A percentile compares a stretch with the other conserved stretches of the same genome.
These are phyloP conservation scores for Spencermartinsiella europaea DNA, from an alignment of 805 yeast species.

Conservation along the genomic window DNA sequence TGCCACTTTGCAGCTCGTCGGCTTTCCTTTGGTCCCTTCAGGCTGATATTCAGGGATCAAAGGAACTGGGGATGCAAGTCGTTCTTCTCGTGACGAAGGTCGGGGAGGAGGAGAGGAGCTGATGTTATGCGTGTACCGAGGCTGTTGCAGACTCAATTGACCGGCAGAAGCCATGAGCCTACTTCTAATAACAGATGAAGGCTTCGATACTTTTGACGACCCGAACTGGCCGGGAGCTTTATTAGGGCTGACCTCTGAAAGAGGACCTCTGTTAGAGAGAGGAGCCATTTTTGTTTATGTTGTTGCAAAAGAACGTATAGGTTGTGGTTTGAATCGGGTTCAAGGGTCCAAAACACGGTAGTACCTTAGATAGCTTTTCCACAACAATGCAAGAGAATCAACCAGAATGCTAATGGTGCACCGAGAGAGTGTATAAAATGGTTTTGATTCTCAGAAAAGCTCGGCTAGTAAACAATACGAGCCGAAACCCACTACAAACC, in stretches of 20 bases:
- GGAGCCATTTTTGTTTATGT: neutral
- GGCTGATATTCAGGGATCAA: conserved; percentile 10
- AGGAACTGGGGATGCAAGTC: conserved; percentile 17
- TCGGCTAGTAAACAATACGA: too few species aligned
- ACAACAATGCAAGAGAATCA: too few species aligned
- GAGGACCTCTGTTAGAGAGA: neutral
- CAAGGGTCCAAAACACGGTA: too few species aligned
- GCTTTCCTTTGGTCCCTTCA: neutral
- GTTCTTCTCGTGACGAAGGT: neutral
- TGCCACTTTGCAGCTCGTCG: conserved; percentile 1
- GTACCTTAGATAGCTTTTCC: too few species aligned
- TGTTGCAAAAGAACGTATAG: too few species aligned
- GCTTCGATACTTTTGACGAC: neutral
- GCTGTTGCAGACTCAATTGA: neutral
- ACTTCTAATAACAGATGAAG: too few species aligned
- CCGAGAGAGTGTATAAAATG: too few species aligned
- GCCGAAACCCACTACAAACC: too few species aligned
- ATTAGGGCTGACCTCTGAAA: conserved; percentile 2
- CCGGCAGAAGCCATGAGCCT: too few species aligned
- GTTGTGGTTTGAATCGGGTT: too few species aligned
- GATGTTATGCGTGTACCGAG: neutral
- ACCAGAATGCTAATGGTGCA: too few species aligned
- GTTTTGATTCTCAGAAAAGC: too few species aligned
- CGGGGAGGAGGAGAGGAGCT: neutral
- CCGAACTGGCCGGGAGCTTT: neutral